These are phyloP conservation scores for Vararia minispora DNA, from an alignment of 768 basidiomycete species.

Conservation along the genomic window DNA sequence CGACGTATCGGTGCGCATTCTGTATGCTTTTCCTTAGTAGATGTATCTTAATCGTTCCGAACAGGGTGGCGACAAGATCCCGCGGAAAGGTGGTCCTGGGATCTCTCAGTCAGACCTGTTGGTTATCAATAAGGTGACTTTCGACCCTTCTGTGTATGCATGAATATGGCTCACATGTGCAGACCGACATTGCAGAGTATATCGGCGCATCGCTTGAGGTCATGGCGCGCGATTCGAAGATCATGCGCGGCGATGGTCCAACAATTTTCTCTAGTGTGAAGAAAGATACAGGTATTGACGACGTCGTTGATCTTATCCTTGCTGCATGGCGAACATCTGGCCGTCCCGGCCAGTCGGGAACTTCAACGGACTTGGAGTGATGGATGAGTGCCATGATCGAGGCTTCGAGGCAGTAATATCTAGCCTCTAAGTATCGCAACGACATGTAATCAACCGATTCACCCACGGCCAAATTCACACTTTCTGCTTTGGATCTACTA, in stretches of 20 bases:
- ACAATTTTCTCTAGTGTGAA: constrained; percentile 86
- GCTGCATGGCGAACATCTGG: constrained; percentile 85
- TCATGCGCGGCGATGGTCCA: constrained; percentile 92
- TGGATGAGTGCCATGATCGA: not conserved
- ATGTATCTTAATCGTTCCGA: not conserved
- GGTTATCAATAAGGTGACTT: constrained; percentile 81
- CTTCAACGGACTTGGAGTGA: constrained; percentile 24
- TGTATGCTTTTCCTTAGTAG: no score
- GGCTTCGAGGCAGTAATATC: no score
- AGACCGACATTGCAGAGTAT: constrained; percentile 91
- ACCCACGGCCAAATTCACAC: no score
- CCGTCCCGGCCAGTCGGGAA: constrained; percentile 49
- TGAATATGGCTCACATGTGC: not conserved
- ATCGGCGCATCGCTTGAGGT: constrained; percentile 90
- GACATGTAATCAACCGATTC: no score
- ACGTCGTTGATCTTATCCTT: constrained; percentile 70
- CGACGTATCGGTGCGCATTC: constrained; percentile 75
- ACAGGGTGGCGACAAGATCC: constrained; percentile 96
- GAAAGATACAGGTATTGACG: constrained; percentile 66
- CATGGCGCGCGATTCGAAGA: constrained; percentile 86
- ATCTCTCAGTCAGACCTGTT: constrained; percentile 94
- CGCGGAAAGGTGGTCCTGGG: constrained; percentile 94
- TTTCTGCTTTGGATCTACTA: not conserved
- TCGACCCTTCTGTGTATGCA: constrained; percentile 1
- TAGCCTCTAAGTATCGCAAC: no score